Evolutionary conservation across 148 eudicot species (phyloP).

Genomic region (Vaccinium corymbosum): DNA sequence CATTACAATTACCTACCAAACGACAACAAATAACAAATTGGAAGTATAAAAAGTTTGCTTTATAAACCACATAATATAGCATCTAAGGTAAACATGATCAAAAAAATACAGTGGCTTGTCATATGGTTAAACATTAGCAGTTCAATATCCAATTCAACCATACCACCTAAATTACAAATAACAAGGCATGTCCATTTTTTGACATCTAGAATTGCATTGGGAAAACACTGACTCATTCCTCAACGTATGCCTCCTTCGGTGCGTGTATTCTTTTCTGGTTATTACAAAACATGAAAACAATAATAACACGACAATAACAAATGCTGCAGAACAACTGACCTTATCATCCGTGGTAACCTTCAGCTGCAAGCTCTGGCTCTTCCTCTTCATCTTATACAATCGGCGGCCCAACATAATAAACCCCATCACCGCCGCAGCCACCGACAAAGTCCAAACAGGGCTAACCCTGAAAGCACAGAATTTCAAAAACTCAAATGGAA

Average conservation of each 20-base stretch:
- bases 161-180: background rate
- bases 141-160: slow-evolving; percentile 1
- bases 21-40: background rate
- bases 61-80: background rate
- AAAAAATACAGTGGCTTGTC: background rate
- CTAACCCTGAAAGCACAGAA: slow-evolving; percentile 64
- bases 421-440: slow-evolving; percentile 81
- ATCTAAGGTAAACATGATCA: background rate
- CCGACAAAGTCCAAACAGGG: slow-evolving; percentile 84
- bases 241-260: background rate
- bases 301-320: background rate
- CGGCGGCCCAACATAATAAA: slow-evolving; percentile 60
- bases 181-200: background rate
- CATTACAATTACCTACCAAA: background rate
- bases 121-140: background rate
- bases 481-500: slow-evolving; percentile 67
- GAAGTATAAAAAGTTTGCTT: background rate
- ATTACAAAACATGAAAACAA: background rate
- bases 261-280: background rate
- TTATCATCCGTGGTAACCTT: slow-evolving; percentile 76
- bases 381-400: slow-evolving; percentile 68
- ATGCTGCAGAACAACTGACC: slow-evolving; percentile 39
- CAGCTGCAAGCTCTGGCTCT: slow-evolving; percentile 47
- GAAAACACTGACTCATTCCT: background rate
- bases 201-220: background rate